phyloP scores from a whole-genome alignment of 164 flowering plant species.

The Cinnamomum chago region DNA sequence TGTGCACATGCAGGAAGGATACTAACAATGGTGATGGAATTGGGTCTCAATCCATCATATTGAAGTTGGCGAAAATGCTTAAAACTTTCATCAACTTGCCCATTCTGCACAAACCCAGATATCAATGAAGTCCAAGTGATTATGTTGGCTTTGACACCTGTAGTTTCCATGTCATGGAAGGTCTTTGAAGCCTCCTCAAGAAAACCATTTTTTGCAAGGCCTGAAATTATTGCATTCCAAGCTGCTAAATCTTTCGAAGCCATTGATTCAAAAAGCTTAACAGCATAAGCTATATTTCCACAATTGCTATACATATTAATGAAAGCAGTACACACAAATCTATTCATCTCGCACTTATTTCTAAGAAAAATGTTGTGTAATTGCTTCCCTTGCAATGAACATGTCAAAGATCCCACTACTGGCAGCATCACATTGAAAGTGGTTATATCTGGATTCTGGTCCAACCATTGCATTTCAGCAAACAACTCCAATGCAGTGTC shows the following conservation, averaged over 20 bases:
- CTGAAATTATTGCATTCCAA: constrained; percentile 29
- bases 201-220: constrained; percentile 22
- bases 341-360: constrained; percentile 17
- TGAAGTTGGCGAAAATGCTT: constrained; percentile 25
- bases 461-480: constrained; percentile 20
- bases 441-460: constrained; percentile 11
- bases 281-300: constrained; percentile 18
- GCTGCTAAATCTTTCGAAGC: constrained; percentile 19
- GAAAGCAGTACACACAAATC: constrained; percentile 22
- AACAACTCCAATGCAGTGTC: constrained; percentile 22
- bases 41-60: constrained; percentile 22
- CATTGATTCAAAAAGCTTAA: constrained; percentile 22
- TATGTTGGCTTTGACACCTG: constrained; percentile 19
- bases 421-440: constrained; percentile 20
- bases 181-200: constrained; percentile 20
- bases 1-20: constrained; percentile 31
- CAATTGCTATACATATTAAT: constrained; percentile 28
- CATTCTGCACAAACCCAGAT: constrained; percentile 25
- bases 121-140: constrained; percentile 32
- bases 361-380: constrained; percentile 22
- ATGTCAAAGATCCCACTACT: constrained; percentile 7
- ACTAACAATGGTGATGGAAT: constrained; percentile 27
- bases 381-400: constrained; percentile 22
- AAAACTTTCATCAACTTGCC: constrained; percentile 23
- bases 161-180: constrained; percentile 23